Evolutionary conservation across 495 filamentous ascomycete genomes (phyloP).

Genomic region (Elasticomyces elasticus): DNA sequence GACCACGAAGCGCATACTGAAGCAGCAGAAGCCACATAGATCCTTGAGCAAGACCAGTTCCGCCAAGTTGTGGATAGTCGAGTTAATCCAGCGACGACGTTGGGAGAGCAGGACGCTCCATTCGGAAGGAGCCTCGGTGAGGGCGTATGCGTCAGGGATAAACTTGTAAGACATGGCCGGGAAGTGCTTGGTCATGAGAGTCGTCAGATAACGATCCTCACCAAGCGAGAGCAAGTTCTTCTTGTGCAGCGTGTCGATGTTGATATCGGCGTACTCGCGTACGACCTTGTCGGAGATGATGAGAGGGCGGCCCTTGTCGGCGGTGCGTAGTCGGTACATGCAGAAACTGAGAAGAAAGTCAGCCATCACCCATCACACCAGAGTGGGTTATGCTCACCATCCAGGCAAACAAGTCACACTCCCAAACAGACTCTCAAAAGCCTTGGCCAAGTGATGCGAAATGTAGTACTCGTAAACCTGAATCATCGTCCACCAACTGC

Average conservation of each 20-base stretch:
- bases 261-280: constrained; percentile 73
- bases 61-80: constrained; percentile 87
- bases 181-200: constrained; percentile 96
- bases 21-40: constrained; percentile 97
- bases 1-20: constrained; percentile 96
- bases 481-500: constrained; percentile 98
- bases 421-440: constrained; percentile 90
- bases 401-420: constrained; percentile 96
- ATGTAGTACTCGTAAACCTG: constrained; percentile 99
- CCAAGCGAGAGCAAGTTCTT: constrained; percentile 93
- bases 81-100: constrained; percentile 97
- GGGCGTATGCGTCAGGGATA: constrained; percentile 80
- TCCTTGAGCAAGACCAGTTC: constrained; percentile 82
- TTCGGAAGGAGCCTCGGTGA: constrained; percentile 83
- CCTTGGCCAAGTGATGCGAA: constrained; percentile 86
- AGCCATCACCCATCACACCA: background rate
- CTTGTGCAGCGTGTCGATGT: constrained; percentile 93
- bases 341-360: constrained; percentile 58
- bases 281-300: constrained; percentile 85
- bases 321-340: constrained; percentile 94
- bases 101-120: constrained; percentile 92
- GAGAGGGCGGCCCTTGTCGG: constrained; percentile 80
- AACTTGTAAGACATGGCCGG: constrained; percentile 95
- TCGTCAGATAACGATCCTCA: constrained; percentile 95
- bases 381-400: constrained; percentile 58